phyloP scores from a whole-genome alignment of 1,139 yeast species.

The Scheffersomyces lignicola region DNA sequence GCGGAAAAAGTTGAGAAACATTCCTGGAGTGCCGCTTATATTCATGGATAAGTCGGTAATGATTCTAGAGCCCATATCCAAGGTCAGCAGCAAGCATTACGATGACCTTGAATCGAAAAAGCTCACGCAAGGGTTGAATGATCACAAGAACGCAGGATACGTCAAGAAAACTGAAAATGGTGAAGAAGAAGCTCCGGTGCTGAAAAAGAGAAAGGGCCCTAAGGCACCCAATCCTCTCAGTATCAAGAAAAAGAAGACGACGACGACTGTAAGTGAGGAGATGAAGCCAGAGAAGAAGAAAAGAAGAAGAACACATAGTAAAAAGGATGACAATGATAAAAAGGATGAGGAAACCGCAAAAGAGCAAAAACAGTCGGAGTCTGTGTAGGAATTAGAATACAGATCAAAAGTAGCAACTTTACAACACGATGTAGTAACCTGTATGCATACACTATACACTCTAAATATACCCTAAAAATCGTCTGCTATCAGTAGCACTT shows the following conservation, averaged over 20 bases:
- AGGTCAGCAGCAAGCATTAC: constrained; percentile 61
- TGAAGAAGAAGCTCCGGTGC: constrained; percentile 18
- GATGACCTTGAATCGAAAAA: constrained; percentile 60
- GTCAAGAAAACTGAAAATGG: constrained; percentile 17
- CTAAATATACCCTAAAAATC: background rate
- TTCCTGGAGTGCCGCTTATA: constrained; percentile 89
- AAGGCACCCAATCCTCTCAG: constrained; percentile 84
- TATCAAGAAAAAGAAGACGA: constrained; percentile 62
- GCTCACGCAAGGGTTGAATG: constrained; percentile 75
- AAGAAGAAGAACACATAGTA: constrained; percentile 6
- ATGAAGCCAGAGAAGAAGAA: constrained; percentile 8
- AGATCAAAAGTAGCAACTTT: constrained; percentile 1
- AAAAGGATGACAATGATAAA: constrained; percentile 12
- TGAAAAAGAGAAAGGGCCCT: constrained; percentile 64
- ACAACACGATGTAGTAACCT: background rate
- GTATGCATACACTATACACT: background rate
- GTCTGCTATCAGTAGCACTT: constrained; percentile 13
- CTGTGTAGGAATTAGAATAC: constrained; percentile 1
- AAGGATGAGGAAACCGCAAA: background rate
- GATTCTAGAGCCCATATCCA: constrained; percentile 92
- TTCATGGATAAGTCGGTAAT: constrained; percentile 89
- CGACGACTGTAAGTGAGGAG: constrained; percentile 7
- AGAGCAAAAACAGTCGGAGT: constrained; percentile 4
- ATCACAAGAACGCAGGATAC: constrained; percentile 40
- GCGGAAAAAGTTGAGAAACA: constrained; percentile 62